A percentile compares a stretch with the other conserved stretches of the same genome.
Conservation (phyloP, 257 asterid genomes). For the Euphrasia confusa region DNA sequence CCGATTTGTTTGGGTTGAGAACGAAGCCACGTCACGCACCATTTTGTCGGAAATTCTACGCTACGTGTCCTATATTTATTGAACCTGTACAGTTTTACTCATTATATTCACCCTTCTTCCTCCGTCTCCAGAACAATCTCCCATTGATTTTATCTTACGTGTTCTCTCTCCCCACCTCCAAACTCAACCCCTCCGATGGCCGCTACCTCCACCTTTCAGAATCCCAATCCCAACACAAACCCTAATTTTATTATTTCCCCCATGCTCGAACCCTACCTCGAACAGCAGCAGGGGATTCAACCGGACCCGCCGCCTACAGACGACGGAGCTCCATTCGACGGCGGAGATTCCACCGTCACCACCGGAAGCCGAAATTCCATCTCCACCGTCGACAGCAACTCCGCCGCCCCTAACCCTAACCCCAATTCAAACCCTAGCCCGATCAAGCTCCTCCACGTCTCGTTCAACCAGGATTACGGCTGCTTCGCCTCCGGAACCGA, state of each 20-base stretch:
- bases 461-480: conserved; percentile 88
- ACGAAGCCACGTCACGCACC: conserved; percentile 17
- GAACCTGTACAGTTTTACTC: conserved; percentile 9
- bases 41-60: conserved; percentile 5
- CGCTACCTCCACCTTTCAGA: conserved; percentile 32
- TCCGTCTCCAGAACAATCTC: background rate
- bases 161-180: conserved; percentile 10
- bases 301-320: conserved; percentile 34
- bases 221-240: conserved; percentile 32
- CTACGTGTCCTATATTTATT: conserved; percentile 35
- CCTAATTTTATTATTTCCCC: conserved; percentile 41
- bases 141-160: background rate
- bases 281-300: conserved; percentile 36
- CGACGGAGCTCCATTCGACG: conserved; percentile 21
- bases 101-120: background rate
- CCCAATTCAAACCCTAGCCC: conserved; percentile 28
- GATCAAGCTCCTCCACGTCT: conserved; percentile 59
- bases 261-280: conserved; percentile 53
- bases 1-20: background rate
- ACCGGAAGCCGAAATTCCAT: conserved; percentile 19
- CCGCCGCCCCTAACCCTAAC: conserved; percentile 3
- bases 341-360: conserved; percentile 9
- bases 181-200: conserved; percentile 37
- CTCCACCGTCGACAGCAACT: conserved; percentile 1
- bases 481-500: conserved; percentile 79